Evolutionary conservation across 2,329 filamentous ascomycete species (phyloP), one percentile per base, ranked within the genome.

Genomic region (Ascochyta pisi): DNA sequence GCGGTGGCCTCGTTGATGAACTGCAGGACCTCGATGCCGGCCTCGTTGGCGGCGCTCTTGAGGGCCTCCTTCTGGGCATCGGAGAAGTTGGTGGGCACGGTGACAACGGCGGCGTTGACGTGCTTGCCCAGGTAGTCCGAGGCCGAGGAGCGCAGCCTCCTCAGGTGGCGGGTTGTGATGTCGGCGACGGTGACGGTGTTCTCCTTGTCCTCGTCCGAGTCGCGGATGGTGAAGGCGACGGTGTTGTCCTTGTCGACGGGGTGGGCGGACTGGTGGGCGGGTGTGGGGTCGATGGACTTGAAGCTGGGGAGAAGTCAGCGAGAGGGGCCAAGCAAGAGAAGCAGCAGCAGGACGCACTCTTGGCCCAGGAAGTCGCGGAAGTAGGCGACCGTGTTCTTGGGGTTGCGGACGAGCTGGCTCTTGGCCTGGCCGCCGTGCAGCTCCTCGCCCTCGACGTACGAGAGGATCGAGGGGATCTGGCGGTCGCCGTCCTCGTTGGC

Each of bases 401-500:
- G 84, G 79, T 99, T 98, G 73, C 95, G 90, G 66, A 98, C 85
- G 56, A 98, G 86, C 81, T 98, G 94, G 63, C 85, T 83, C 85
- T 98, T 99, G 71, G 94, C 95, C 80, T 99, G 94, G 64, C 90
- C 89, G 71, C 95, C 95, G 73, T 96, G 93, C 79, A 96, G 97
- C 81, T 99, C 94, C 75, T 99, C 95, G 65, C 93, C 95, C 51
- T 93, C 89, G 72, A 96, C 89, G 77, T 99, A 99, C 34, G 95
- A 97, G 68, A 99, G 83, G 68, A 96, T 87, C 39, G 92, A 91
- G 64, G 95, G 95, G 65, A 99, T 99, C 78, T 98, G 94, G 77
- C 95, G 93, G 80, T 99, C 95, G 94, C 95, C 95, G 75, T 98
- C 95, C 82, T 98, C 95, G 81, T 99, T 98, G 73, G 95, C 95